phyloP scores from a whole-genome alignment of 1,284 basidiomycete species.

The Coniophora puteana region DNA sequence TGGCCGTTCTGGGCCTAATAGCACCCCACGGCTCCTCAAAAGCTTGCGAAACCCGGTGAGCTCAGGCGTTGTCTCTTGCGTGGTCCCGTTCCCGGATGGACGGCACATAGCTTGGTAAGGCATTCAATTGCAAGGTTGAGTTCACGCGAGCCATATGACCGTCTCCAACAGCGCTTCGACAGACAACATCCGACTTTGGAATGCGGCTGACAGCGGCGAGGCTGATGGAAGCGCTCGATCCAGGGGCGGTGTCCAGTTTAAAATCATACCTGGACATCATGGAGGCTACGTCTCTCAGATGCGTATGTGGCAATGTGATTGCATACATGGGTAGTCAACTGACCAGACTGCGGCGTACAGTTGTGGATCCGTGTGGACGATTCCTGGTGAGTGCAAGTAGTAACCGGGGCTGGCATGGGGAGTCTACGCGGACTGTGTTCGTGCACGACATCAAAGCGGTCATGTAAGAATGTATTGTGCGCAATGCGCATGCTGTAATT shows the following conservation, averaged over 20 bases:
- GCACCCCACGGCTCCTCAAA: slow-evolving; percentile 72
- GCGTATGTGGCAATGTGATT: slow-evolving; percentile 47
- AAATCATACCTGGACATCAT: slow-evolving; percentile 96
- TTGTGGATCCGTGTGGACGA: slow-evolving; percentile 80
- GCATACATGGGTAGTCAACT: slow-evolving; percentile 13
- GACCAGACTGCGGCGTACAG: slow-evolving; percentile 39
- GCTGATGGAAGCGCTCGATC: slow-evolving; percentile 53
- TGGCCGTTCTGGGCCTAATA: slow-evolving; percentile 53
- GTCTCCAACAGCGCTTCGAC: slow-evolving; percentile 68
- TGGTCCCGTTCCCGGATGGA: slow-evolving; percentile 88
- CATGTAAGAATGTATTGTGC: slow-evolving; percentile 17
- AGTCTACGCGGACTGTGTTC: slow-evolving; percentile 84
- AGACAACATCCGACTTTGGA: slow-evolving; percentile 95
- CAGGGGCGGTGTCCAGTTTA: slow-evolving; percentile 78
- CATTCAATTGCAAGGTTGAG: slow-evolving; percentile 18
- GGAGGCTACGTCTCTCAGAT: slow-evolving; percentile 91
- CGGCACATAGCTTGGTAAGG: slow-evolving; percentile 87
- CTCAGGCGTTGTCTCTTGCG: slow-evolving; percentile 89
- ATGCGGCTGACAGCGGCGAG: slow-evolving; percentile 76
- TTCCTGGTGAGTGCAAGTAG: slow-evolving; percentile 93
- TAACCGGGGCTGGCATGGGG: slow-evolving; percentile 93
- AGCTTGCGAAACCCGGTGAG: slow-evolving; percentile 84
- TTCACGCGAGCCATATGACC: slow-evolving; percentile 19
- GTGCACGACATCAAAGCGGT: slow-evolving; percentile 79
- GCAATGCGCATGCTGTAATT: slow-evolving; percentile 14